Base-by-base conservation (phyloP, 1,284 basidiomycete genomes). In the Coriolopsis trogii region DNA sequence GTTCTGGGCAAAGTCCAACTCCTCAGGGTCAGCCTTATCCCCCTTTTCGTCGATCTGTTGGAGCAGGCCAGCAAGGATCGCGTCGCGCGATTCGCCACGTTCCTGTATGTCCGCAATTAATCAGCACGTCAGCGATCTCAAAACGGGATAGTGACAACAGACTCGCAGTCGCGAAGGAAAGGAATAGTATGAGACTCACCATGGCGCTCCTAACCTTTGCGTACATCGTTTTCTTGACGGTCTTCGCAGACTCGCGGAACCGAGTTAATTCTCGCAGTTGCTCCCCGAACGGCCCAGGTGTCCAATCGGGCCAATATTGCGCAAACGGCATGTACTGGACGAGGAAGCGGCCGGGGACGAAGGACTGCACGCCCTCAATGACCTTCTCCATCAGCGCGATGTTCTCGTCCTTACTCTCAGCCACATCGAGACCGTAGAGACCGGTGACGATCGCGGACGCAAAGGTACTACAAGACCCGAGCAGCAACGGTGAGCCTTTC, bases 261-360 rank as follows among this genome's bases (percentile, higher is more conserved):
- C 3, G 16, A 15, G 24, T 21, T 2, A 51, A 34, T 25, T 33
- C 44, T 15, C 12, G 7, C 5, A 33, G 31, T 9, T 34, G 33
- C 20, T 31, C 37, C 44, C 59, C 44, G 36, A 63, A 63, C 4
- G 61, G 51, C 0, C 65, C 66, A 1, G 66, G 67, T 6, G 64
- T 29, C 65, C 64, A 69, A 3, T 18, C 36, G 0, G 66, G 66
- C 1, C 67, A 41, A 28, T 59, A 26, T 25, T 48, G 36, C 13
- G 66, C 21, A 25, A 56, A 42, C 0, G 65, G 63, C 4, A 66
- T 10, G 26, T 42, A 54, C 8, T 62, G 57, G 16, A 64, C 45
- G 46, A 55, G 38, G 18, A 50, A 61, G 16, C 41, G 51, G 0
- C 48, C 61, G 1, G 63, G 45, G 6, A 42, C 43, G 20, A 51